Evolutionary conservation across 129 eudicot genomes (phyloP), one percentile per base, ranked within the genome.

Genomic region (Apium graveolens): DNA sequence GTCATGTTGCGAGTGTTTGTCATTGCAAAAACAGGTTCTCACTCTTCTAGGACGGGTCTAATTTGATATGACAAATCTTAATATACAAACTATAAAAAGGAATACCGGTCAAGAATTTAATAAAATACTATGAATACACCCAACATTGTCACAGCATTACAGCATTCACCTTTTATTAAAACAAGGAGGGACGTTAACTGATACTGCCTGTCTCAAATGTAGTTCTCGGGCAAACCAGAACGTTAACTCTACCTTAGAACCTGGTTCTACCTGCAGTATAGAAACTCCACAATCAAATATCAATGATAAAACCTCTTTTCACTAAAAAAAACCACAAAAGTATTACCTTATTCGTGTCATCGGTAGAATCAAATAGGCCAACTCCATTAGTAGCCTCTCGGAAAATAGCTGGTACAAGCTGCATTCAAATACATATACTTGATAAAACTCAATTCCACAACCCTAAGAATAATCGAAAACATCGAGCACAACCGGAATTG

Each of bases 181-280:
- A 79, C 96, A 91, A 17, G 94, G 90, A 34, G 98, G 98, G 66
- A 87, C 80, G 55, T 70, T 84, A 70, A 88, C 87, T 37, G 90
- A 78, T 51, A 83, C 89, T 57, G 86, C 87, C 51, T 88, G 91
- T 82, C 97, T 84, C 62, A 85, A 18, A 78, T 88, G 89, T 76
- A 95, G 74, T 70, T 91, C 98, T 48, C 88, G 82, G 49, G 96
- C 98, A 75, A 95, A 91, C 98, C 98, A 95, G 76, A 90, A 91
- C 2, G 98, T 94, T 57, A 95, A 75, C 81, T 95, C 98, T 16
- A 82, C 89, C 80, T 90, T 91, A 31, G 98, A 85, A 82, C 97
- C 91, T 17, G 86, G 86, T 83, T 90, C 97, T 39, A 95, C 86
- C 98, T 95, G 88, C 74, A 55, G 80, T 78, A 14, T 17, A 78